These are phyloP conservation scores for Ehretia macrophylla DNA, from an alignment of 257 asterid genomes.

Conservation along the genomic window DNA sequence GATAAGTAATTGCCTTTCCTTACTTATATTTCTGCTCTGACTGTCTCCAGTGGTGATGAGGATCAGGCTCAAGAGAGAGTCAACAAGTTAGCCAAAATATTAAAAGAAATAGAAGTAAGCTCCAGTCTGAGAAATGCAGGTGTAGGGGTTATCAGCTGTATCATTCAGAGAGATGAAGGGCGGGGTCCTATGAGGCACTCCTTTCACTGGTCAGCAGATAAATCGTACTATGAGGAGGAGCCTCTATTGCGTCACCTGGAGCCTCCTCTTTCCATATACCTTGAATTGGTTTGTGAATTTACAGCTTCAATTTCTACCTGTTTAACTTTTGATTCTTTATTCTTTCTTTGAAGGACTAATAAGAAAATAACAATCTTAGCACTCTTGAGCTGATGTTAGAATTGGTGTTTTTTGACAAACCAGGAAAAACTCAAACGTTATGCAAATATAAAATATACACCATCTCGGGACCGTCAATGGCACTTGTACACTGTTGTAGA, in stretches of 20 bases:
- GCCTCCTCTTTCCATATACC: slow-evolving; percentile 97
- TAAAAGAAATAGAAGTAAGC: slow-evolving; percentile 85
- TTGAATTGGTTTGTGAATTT: slow-evolving; percentile 70
- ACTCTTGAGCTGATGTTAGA: background rate
- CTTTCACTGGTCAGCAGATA: slow-evolving; percentile 80
- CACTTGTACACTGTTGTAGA: slow-evolving; percentile 87
- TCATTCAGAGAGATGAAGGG: slow-evolving; percentile 97
- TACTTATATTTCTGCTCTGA: slow-evolving; percentile 6
- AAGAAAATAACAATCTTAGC: background rate
- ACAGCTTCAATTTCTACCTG: background rate
- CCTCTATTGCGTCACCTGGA: slow-evolving; percentile 93
- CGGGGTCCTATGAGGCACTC: slow-evolving; percentile 99
- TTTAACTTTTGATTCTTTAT: background rate
- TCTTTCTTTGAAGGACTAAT: slow-evolving; percentile 3
- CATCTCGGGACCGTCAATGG: slow-evolving; percentile 99
- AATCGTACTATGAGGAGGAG: slow-evolving; percentile 70
- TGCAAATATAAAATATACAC: slow-evolving; percentile 72
- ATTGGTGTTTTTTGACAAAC: slow-evolving; percentile 15
- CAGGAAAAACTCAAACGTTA: slow-evolving; percentile 93
- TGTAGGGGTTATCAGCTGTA: slow-evolving; percentile 82
- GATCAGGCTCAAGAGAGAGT: slow-evolving; percentile 99
- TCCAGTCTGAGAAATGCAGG: slow-evolving; percentile 84
- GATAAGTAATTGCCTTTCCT: background rate
- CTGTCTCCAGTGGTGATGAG: slow-evolving; percentile 81
- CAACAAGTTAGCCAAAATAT: slow-evolving; percentile 80